These are phyloP conservation scores for Clavispora santaluciae DNA, from an alignment of 805 yeast species.

Conservation along the genomic window DNA sequence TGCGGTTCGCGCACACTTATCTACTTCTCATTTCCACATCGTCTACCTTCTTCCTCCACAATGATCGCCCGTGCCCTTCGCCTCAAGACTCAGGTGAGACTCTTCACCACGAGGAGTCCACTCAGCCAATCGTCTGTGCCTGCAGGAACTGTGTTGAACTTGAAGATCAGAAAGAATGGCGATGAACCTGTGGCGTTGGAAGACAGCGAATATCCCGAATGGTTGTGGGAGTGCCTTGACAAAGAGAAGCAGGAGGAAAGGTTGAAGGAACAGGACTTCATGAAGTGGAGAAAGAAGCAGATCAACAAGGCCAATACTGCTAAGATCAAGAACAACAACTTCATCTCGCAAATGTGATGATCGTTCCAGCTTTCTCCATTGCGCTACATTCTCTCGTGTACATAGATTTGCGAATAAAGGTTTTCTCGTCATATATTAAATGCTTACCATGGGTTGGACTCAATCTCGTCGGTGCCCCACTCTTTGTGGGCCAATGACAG, in stretches of 20 bases:
- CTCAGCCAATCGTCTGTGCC: constrained; percentile 44
- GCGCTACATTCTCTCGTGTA: constrained; percentile 6
- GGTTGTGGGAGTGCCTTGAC: constrained; percentile 89
- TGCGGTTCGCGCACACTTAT: constrained; percentile 2
- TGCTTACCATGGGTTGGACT: constrained; percentile 61
- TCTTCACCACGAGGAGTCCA: constrained; percentile 4
- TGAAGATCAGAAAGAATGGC: constrained; percentile 74
- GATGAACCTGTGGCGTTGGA: constrained; percentile 83
- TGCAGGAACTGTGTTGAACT: constrained; percentile 68
- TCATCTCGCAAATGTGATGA: constrained; percentile 41
- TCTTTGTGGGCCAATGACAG: constrained; percentile 46
- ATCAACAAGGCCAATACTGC: constrained; percentile 65
- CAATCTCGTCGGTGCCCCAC: constrained; percentile 48
- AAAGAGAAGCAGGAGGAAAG: constrained; percentile 52
- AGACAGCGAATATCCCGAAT: constrained; percentile 86
- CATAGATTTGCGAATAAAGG: constrained; percentile 5
- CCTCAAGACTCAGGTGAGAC: constrained; percentile 4
- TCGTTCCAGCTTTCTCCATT: constrained; percentile 2
- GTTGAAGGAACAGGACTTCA: constrained; percentile 56
- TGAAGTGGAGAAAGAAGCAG: constrained; percentile 60
- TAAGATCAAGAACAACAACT: constrained; percentile 73
- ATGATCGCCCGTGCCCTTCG: constrained; percentile 1
- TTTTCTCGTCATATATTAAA: not conserved
- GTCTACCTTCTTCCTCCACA: not conserved
- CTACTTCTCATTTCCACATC: not conserved